Evolutionary conservation across 192 early-diverging fungal species (phyloP).

Genomic region (Polychytrium aggregatum): DNA sequence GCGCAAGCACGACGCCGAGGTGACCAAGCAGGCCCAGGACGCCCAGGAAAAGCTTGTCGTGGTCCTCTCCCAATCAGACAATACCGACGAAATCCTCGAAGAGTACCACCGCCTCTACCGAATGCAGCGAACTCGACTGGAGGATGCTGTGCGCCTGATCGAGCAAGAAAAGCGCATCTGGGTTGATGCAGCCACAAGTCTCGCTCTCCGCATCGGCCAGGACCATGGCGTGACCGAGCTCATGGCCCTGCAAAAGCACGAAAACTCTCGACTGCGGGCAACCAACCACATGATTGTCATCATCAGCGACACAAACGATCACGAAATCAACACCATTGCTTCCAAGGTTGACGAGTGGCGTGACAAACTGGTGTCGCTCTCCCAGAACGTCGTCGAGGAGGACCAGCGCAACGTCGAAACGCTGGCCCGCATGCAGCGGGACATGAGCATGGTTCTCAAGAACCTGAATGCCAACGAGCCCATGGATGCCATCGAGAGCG

Average conservation of each 20-base stretch:
- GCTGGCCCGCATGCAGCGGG: slow-evolving; percentile 33
- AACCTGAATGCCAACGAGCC: slow-evolving; percentile 29
- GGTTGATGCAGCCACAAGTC: slow-evolving; percentile 41
- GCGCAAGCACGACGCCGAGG: slow-evolving; percentile 36
- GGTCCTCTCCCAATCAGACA: slow-evolving; percentile 39
- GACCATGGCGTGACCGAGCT: slow-evolving; percentile 43
- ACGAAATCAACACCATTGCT: slow-evolving; percentile 33
- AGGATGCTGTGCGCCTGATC: slow-evolving; percentile 28
- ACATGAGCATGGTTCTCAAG: slow-evolving; percentile 38
- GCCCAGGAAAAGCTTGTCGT: slow-evolving; percentile 39
- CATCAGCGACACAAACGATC: slow-evolving; percentile 33
- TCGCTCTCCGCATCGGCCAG: slow-evolving; percentile 41
- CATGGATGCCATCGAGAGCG: slow-evolving; percentile 18
- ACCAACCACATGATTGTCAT: slow-evolving; percentile 41
- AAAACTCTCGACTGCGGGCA: slow-evolving; percentile 29
- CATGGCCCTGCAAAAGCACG: slow-evolving; percentile 33
- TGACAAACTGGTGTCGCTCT: slow-evolving; percentile 25
- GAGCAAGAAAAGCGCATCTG: slow-evolving; percentile 48
- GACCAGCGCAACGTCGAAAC: slow-evolving; percentile 37
- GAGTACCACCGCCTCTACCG: slow-evolving; percentile 50
- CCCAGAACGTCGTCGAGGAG: slow-evolving; percentile 44
- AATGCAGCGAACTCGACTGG: slow-evolving; percentile 44
- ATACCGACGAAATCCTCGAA: slow-evolving; percentile 42
- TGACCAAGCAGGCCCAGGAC: slow-evolving; percentile 40
- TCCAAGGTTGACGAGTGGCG: slow-evolving; percentile 43